phyloP scores from a whole-genome alignment of 2,329 filamentous ascomycete species.

The Aspergillus aculeatinus region DNA sequence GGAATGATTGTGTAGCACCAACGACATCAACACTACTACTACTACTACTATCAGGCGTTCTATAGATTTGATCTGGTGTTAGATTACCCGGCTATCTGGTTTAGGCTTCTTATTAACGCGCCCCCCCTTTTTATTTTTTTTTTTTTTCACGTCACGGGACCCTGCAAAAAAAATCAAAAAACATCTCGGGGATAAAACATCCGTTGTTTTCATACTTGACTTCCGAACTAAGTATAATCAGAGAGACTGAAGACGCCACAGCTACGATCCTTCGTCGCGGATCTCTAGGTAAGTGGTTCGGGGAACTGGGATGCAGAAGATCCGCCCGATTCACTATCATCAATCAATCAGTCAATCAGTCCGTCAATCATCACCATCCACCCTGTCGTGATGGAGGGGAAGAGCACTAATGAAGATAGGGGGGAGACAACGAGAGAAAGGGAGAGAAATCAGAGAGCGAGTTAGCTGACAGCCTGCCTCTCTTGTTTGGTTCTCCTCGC shows the following conservation, averaged over 20 bases:
- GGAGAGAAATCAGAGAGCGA: neutral
- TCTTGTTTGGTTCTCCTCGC: neutral
- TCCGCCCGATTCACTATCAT: slow-evolving; percentile 17
- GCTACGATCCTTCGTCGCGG: slow-evolving; percentile 11
- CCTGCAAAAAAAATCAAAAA: slow-evolving; percentile 5
- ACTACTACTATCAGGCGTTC: neutral
- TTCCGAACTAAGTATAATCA: slow-evolving; percentile 4
- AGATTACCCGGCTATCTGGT: slow-evolving; percentile 7
- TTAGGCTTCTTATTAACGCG: neutral
- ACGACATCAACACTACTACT: neutral
- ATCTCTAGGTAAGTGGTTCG: slow-evolving; percentile 20
- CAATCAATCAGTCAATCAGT: slow-evolving; percentile 5
- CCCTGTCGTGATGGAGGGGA: neutral
- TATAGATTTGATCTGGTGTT: neutral
- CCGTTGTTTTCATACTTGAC: neutral
- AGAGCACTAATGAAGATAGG: neutral
- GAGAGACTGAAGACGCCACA: slow-evolving; percentile 16
- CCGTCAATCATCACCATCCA: neutral
- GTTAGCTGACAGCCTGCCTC: neutral
- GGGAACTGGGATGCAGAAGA: slow-evolving; percentile 17
- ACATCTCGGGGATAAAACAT: neutral
- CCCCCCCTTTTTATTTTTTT: neutral
- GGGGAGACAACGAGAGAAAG: neutral
- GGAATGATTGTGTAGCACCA: neutral
- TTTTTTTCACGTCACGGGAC: slow-evolving; percentile 14